Base-by-base conservation (phyloP, 306 rosid genomes). In the Glycine latifolia region DNA sequence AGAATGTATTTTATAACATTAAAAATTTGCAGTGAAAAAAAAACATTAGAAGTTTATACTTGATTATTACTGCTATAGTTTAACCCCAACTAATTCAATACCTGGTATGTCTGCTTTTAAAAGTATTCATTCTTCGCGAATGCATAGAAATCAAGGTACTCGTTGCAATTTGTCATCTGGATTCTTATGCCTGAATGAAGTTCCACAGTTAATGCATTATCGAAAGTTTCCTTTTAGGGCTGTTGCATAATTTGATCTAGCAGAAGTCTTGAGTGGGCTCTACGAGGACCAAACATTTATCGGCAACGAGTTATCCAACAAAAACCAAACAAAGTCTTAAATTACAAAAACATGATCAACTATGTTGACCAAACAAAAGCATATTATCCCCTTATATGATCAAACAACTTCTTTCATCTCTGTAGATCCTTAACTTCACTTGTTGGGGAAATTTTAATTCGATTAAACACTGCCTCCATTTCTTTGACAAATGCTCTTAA, bases 301-400 rank as follows among this genome's bases (percentile, higher is more conserved):
- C 71, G 79, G 46, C 80, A 59, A 44, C 14, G 12, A 75, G 58
- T 37, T 35, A 73, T 50, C 75, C 75, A 71, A 49, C 66, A 54
- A n/a, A 54, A 73, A 10, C 67, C 47, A 4, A 46, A 60, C 60
- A 46, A 4, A 20, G 48, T 47, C 48, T 60, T 76, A 8, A 60
- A 20, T 60, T 3, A 60, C 59, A 46, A 75, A 17, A 8, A 10
- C 0, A 39, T 39, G 4, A 26, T 13, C 77, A 33, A 14, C 59
- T 46, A 20, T 76, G 31, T 75, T 76, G 79, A 60, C 70, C 58
- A 47, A 76, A 61, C 60, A 76, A 60, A 46, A 46, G 26, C 20
- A 20, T n/a, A 4, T 47, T 26, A 12, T 26, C 79, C 8, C 33
- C 10, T 47, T 1, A 56, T 59, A 20, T 46, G 35, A 43, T 26